Base-by-base conservation (phyloP, 768 basidiomycete genomes). In the Kwoniella dendrophila region DNA sequence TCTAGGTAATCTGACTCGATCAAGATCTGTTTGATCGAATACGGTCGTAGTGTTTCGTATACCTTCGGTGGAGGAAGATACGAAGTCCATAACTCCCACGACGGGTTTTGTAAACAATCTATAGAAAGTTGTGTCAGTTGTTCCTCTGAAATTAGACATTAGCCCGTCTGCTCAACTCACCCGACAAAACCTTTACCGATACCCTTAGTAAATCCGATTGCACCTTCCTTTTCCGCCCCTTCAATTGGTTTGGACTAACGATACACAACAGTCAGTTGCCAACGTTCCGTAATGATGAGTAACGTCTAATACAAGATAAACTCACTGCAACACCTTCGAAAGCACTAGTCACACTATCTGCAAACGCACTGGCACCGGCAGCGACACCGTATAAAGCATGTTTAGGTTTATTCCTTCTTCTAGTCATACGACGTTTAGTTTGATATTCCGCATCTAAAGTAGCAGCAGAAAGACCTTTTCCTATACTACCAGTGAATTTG, bases 331-430 rank as follows among this genome's bases (percentile, higher is more conserved):
- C 88, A 16, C 96, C 96, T 75, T 98, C 95, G 79, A 98, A 86
- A 2, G 94, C 96, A 77, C 94, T 97, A 14, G 92, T 89, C 3
- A 99, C 86, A 72, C 92, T 95, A 44, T 86, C 92, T 1, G 93
- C 93, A 60, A 99, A 83, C 0, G 95, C 94, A 78, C 92, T 91
- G 0, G 94, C 90, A 1, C 96, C 96, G 5, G 92, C 90, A 3
- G 94, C 84, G 16, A 99, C 89, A n/a, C 96, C 96, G 76, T 98
- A 97, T 87, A 99, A 88, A 10, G 94, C 95, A 82, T 99, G 96
- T 59, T 92, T 87, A 36, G 96, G 96, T 68, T 88, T 90, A 80
- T 98, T 99, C 41, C 95, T 85, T 54, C 92, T 85, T 73, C 93
- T 92, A 3, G 86, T 88, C 84, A 95, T 85, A 41, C 94, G 83